Evolutionary conservation across 306 rosid genomes (phyloP).

Genomic region (Glycine latifolia): DNA sequence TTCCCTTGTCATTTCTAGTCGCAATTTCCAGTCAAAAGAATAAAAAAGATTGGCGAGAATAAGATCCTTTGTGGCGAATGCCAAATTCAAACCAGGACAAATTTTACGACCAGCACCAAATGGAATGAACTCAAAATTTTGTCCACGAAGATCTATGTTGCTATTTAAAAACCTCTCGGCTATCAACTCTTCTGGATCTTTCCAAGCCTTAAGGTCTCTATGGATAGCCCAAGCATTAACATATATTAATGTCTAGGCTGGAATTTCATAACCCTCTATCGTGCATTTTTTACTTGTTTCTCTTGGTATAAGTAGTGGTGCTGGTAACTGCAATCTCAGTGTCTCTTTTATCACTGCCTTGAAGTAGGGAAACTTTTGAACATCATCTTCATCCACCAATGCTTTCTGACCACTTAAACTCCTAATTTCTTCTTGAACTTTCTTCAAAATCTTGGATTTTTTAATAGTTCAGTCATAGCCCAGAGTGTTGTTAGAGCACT

Average conservation of each 20-base stretch:
- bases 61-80: background rate
- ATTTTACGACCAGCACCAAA: slow-evolving; percentile 29
- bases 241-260: slow-evolving; percentile 15
- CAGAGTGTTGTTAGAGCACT: background rate
- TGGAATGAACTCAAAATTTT: slow-evolving; percentile 29
- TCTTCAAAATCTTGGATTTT: slow-evolving; percentile 18
- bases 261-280: background rate
- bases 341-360: slow-evolving; percentile 38
- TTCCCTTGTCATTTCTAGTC: background rate
- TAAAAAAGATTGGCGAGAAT: slow-evolving; percentile 25
- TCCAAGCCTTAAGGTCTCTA: slow-evolving; percentile 34
- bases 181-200: slow-evolving; percentile 35
- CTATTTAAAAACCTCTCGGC: slow-evolving; percentile 24
- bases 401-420: background rate
- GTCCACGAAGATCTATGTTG: slow-evolving; percentile 8
- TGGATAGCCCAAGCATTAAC: slow-evolving; percentile 38
- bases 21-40: slow-evolving; percentile 31
- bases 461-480: background rate
- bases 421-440: slow-evolving; percentile 40
- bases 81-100: slow-evolving; percentile 23
- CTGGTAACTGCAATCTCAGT: slow-evolving; percentile 18
- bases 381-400: background rate
- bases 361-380: slow-evolving; percentile 3
- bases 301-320: slow-evolving; percentile 11
- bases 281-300: slow-evolving; percentile 2